Conservation (phyloP, 305 asterid species). For the Fraxinus dipetala region DNA sequence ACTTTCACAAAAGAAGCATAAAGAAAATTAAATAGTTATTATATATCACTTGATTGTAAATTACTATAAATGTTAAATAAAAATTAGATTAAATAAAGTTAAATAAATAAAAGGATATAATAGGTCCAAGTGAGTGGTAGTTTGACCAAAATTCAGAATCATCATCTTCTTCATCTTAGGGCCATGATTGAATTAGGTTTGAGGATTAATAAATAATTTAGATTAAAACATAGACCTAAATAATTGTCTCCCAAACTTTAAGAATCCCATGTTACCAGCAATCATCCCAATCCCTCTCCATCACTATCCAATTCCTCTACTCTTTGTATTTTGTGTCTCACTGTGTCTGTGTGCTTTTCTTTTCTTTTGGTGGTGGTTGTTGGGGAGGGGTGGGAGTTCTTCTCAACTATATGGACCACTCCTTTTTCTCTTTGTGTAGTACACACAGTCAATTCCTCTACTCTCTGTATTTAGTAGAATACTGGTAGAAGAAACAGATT, state of each 20-base stretch:
- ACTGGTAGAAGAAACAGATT: background rate
- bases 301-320: slow-evolving; percentile 33
- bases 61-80: no score
- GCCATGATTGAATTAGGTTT: background rate
- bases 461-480: background rate
- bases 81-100: no score
- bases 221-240: slow-evolving; percentile 31
- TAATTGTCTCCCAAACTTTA: slow-evolving; percentile 46
- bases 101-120: background rate
- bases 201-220: slow-evolving; percentile 1
- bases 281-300: slow-evolving; percentile 28
- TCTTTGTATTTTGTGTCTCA: slow-evolving; percentile 4
- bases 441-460: background rate
- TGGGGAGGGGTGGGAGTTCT: background rate
- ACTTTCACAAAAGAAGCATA: no score
- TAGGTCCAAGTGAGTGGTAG: background rate
- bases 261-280: slow-evolving; percentile 62
- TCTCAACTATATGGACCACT: background rate
- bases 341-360: background rate
- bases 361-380: background rate
- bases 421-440: background rate
- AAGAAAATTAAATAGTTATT: no score
- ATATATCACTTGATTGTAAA: no score
- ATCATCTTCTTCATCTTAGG: background rate
- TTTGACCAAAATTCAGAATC: background rate